phyloP scores from a whole-genome alignment of 2,329 filamentous ascomycete genomes.

The Colletotrichum magnum region DNA sequence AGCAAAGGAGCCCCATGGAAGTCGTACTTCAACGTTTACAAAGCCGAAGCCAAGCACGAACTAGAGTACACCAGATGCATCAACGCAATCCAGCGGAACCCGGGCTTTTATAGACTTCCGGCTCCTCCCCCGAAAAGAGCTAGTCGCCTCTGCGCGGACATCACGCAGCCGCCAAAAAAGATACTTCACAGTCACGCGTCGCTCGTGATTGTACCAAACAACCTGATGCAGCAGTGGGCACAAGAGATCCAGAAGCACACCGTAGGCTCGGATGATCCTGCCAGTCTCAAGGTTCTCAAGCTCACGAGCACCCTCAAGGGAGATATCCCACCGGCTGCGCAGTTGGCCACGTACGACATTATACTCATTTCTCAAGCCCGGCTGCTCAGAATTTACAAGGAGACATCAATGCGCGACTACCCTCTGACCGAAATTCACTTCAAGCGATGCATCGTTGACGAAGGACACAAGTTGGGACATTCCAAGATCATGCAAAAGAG shows the following conservation, averaged over 20 bases:
- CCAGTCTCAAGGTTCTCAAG: slow-evolving; percentile 74
- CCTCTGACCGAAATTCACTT: slow-evolving; percentile 82
- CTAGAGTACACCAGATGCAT: slow-evolving; percentile 69
- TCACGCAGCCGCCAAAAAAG: slow-evolving; percentile 59
- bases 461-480: slow-evolving; percentile 88
- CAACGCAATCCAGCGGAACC: slow-evolving; percentile 69
- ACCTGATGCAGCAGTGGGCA: slow-evolving; percentile 87
- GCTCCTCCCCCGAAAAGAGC: slow-evolving; percentile 52
- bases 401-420: slow-evolving; percentile 58
- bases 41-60: slow-evolving; percentile 57
- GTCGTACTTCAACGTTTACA: slow-evolving; percentile 69
- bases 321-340: slow-evolving; percentile 68
- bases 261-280: slow-evolving; percentile 24
- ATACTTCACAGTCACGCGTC: slow-evolving; percentile 79
- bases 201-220: slow-evolving; percentile 85
- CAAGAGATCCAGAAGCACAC: slow-evolving; percentile 87
- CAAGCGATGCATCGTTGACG: slow-evolving; percentile 91
- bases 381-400: slow-evolving; percentile 74
- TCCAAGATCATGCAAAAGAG: slow-evolving; percentile 69
- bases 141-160: slow-evolving; percentile 47
- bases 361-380: slow-evolving; percentile 81
- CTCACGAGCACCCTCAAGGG: slow-evolving; percentile 64
- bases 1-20: slow-evolving; percentile 80
- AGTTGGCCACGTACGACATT: slow-evolving; percentile 79
- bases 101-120: slow-evolving; percentile 71